A percentile compares a stretch with the other conserved stretches of the same genome.
phyloP scores from a whole-genome alignment of 148 eudicot genomes.

The Mesembryanthemum crystallinum region DNA sequence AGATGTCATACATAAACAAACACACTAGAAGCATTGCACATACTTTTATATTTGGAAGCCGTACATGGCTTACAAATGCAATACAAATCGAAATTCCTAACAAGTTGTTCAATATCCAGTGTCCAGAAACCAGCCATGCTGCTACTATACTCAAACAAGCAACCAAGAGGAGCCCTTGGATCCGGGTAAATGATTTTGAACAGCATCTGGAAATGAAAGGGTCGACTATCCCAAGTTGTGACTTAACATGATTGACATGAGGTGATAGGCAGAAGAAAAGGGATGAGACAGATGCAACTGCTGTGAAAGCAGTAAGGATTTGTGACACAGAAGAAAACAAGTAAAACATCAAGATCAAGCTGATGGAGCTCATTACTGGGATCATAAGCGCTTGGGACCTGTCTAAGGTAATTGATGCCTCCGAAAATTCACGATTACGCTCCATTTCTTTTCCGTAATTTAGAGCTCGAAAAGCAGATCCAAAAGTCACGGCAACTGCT shows the following conservation, averaged over 20 bases:
- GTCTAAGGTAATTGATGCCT: constrained; percentile 89
- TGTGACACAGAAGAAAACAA: constrained; percentile 95
- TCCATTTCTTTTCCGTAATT: constrained; percentile 94
- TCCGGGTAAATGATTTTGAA: constrained; percentile 73
- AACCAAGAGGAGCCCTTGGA: constrained; percentile 66
- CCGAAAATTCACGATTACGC: constrained; percentile 79
- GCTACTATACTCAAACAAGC: constrained; percentile 57
- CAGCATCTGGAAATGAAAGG: constrained; percentile 81
- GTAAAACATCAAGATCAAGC: constrained; percentile 93
- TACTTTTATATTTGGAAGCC: constrained; percentile 92
- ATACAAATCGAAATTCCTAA: constrained; percentile 93
- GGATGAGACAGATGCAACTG: constrained; percentile 73
- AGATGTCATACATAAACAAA: constrained; percentile 85
- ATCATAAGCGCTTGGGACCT: constrained; percentile 97
- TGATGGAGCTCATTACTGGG: constrained; percentile 91
- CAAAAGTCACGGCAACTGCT: constrained; percentile 81
- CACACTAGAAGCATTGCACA: constrained; percentile 89
- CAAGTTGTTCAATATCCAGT: constrained; percentile 93
- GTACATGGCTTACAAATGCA: constrained; percentile 94
- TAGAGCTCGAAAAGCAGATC: constrained; percentile 88
- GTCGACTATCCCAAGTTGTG: constrained; percentile 67
- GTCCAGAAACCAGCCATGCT: constrained; percentile 89
- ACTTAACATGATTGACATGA: constrained; percentile 51
- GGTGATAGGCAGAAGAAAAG: constrained; percentile 83
- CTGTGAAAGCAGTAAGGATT: constrained; percentile 81